phyloP scores from a whole-genome alignment of 257 asterid genomes.

The Leptodermis oblonga region DNA sequence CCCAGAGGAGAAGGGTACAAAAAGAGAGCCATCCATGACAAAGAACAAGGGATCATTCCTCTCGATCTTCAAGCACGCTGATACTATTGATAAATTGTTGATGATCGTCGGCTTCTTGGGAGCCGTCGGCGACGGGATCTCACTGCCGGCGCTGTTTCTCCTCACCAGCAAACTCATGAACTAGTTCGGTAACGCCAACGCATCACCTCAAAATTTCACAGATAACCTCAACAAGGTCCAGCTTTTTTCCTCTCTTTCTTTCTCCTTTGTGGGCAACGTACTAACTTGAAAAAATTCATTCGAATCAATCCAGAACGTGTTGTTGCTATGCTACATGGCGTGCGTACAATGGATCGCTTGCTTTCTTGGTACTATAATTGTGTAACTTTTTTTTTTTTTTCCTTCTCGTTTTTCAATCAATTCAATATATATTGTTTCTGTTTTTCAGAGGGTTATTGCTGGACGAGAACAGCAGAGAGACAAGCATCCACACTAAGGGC shows the following conservation, averaged over 20 bases:
- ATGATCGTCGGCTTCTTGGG: constrained; percentile 73
- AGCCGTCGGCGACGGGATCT: constrained; percentile 58
- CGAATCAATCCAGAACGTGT: constrained; percentile 54
- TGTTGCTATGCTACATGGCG: constrained; percentile 73
- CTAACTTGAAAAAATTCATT: not conserved
- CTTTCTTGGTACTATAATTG: constrained; percentile 80
- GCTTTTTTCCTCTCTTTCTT: not conserved
- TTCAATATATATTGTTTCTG: no score
- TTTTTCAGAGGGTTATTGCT: constrained; percentile 78
- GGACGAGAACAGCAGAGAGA: constrained; percentile 96
- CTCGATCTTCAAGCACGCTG: constrained; percentile 72
- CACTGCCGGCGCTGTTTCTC: constrained; percentile 60
- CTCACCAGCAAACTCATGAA: constrained; percentile 66
- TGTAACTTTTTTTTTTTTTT: not conserved
- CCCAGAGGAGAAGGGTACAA: constrained; percentile 3
- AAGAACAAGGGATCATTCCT: constrained; percentile 31
- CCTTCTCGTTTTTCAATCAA: no score
- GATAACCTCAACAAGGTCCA: constrained; percentile 51
- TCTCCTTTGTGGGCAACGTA: not conserved
- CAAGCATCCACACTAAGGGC: constrained; percentile 74
- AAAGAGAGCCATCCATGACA: constrained; percentile 11
- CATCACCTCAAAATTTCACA: constrained; percentile 30
- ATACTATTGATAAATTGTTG: constrained; percentile 41
- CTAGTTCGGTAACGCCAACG: constrained; percentile 37
- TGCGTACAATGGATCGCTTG: constrained; percentile 69